These are phyloP conservation scores for Purpureocillium lavendulum DNA, from an alignment of 2,329 filamentous ascomycete genomes.

Conservation along the genomic window DNA sequence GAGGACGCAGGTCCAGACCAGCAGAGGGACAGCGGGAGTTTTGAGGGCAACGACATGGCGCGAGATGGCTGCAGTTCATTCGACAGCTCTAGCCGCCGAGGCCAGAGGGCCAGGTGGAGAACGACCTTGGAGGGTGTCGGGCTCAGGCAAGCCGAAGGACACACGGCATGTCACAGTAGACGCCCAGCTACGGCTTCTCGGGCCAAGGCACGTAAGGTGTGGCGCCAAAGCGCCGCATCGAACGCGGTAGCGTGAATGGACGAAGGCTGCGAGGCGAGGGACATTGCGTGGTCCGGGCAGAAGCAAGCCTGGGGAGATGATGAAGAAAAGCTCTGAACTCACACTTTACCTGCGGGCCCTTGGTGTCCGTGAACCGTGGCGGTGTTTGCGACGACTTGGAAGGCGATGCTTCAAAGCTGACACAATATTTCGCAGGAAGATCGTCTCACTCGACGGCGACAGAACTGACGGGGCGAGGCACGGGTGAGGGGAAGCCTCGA, in stretches of 20 bases:
- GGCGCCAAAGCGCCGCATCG: not conserved
- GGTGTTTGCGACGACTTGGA: no score
- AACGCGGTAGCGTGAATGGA: not conserved
- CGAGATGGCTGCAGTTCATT: slow-evolving; percentile 20
- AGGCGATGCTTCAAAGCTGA: no score
- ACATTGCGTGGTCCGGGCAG: no score
- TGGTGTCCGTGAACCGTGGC: not conserved
- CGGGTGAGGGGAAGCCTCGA: not conserved
- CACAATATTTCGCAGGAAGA: no score
- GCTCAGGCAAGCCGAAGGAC: slow-evolving; percentile 5
- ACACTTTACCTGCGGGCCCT: not conserved
- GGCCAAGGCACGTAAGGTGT: not conserved
- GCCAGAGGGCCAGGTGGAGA: slow-evolving; percentile 23
- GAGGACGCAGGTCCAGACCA: slow-evolving; percentile 19
- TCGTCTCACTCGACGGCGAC: no score
- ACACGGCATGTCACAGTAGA: not conserved
- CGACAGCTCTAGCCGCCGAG: slow-evolving; percentile 26
- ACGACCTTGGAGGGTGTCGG: slow-evolving; percentile 13
- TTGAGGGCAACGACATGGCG: slow-evolving; percentile 32
- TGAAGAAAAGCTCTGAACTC: not conserved
- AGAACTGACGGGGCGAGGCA: not conserved
- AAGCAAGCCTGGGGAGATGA: no score
- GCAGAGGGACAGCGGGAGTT: slow-evolving; percentile 38
- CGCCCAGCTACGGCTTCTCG: not conserved
- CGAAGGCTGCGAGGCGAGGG: not conserved